These are phyloP conservation scores for Epichloe aotearoae DNA, from an alignment of 2,329 filamentous ascomycete species.

Conservation along the genomic window DNA sequence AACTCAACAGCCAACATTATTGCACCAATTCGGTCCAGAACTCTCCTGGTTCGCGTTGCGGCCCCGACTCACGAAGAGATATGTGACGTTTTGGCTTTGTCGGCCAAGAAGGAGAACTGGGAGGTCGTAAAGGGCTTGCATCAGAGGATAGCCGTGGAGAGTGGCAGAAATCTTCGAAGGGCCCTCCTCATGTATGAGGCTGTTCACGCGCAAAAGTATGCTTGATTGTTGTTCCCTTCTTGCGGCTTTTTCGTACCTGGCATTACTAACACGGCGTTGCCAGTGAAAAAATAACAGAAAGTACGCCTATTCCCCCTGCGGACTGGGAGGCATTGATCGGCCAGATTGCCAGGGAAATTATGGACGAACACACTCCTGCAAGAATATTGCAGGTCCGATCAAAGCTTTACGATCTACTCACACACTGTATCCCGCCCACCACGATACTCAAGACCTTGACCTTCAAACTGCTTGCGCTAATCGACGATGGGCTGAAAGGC, in stretches of 20 bases:
- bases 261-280: conserved; percentile 16
- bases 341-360: conserved; percentile 83
- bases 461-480: conserved; percentile 77
- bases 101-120: conserved; percentile 73
- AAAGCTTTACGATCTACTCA: conserved; percentile 93
- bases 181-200: conserved; percentile 95
- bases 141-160: conserved; percentile 75
- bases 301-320: conserved; percentile 85
- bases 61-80: conserved; percentile 82
- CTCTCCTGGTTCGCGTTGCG: conserved; percentile 79
- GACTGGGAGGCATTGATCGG: conserved; percentile 92
- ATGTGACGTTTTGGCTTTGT: conserved; percentile 55
- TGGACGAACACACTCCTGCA: conserved; percentile 83
- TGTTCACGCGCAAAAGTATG: conserved; percentile 92
- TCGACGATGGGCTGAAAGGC: conserved; percentile 79
- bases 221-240: background rate
- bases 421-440: conserved; percentile 92
- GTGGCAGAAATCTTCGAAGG: conserved; percentile 77
- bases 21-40: conserved; percentile 89
- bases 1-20: conserved; percentile 98
- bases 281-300: conserved; percentile 77
- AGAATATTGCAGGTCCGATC: conserved; percentile 77
- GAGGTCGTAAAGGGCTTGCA: conserved; percentile 63
- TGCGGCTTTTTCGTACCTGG: background rate
- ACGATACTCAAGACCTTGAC: conserved; percentile 90